These are phyloP conservation scores for Erucastrum elatum DNA, from an alignment of 345 rosid species.

Conservation along the genomic window DNA sequence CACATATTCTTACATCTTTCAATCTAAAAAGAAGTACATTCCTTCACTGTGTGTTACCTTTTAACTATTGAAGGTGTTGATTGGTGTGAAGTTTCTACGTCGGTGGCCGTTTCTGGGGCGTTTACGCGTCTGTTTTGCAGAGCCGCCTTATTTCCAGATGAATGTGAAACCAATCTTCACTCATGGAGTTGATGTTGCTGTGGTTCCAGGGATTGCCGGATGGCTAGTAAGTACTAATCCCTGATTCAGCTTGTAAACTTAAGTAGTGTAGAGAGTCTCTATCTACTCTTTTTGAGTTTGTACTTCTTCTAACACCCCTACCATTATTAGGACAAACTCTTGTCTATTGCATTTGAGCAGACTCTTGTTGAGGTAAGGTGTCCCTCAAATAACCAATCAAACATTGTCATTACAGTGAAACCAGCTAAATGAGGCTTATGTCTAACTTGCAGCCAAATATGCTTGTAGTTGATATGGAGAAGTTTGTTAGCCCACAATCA, in stretches of 20 bases:
- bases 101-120: slow-evolving; percentile 92
- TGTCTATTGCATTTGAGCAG: slow-evolving; percentile 88
- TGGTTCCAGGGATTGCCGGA: slow-evolving; percentile 92
- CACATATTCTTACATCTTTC: no score
- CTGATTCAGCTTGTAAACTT: slow-evolving; percentile 32
- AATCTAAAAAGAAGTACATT: no score
- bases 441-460: slow-evolving; percentile 81
- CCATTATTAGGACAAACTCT: slow-evolving; percentile 72
- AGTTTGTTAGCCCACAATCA: slow-evolving; percentile 60
- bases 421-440: slow-evolving; percentile 7
- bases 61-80: slow-evolving; percentile 56
- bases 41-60: slow-evolving; percentile 6
- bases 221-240: slow-evolving; percentile 75
- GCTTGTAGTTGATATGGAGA: slow-evolving; percentile 93
- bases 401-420: not conserved
- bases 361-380: slow-evolving; percentile 69
- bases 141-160: slow-evolving; percentile 97
- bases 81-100: slow-evolving; percentile 86
- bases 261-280: slow-evolving; percentile 30
- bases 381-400: slow-evolving; percentile 2
- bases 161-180: slow-evolving; percentile 77
- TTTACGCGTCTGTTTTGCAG: slow-evolving; percentile 85
- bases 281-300: not conserved
- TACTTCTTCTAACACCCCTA: slow-evolving; percentile 1
- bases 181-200: slow-evolving; percentile 84